Base-by-base conservation (phyloP, 257 asterid species). In the Solanum corneliomulleri region DNA sequence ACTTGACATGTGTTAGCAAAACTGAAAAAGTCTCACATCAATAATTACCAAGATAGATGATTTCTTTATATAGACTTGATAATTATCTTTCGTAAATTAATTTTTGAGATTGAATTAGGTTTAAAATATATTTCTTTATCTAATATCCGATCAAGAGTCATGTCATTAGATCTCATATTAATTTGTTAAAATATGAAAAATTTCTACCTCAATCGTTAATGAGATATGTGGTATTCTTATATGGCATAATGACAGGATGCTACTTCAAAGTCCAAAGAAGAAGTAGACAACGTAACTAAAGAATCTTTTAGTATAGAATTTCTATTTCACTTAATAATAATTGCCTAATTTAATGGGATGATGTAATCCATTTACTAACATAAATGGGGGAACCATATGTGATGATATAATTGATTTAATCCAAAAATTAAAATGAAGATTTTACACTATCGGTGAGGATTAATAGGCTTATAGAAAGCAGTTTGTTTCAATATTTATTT, bases 21-120 rank as follows among this genome's bases (percentile, higher is more conserved):
- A 10, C n/a, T 62, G 31, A 62, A 62, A 62, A 62, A 62, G 7
- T 11, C 14, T 11, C 31, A 62, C 15, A 11, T 2, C 15, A 62
- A n/a, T 62, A 11, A 11, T 9, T n/a, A 23, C 3, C 11, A n/a
- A 18, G 64, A 23, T 4, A 15, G 1, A 3, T n/a, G 31, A 23
- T 60, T 3, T 60, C 14, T 11, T 10, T 60, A 60, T 60, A 60
- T 23, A 7, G 29, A 60, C 1, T 60, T 23, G 15, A 5, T 3
- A 60, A 60, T 60, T 60, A 2, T 60, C 3, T 18, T n/a, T 56
- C 11, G 4, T 60, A 0, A 60, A 9, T 23, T 60, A 60, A 10
- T 0, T 60, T 60, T 60, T 60, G 7, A 7, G 0, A 6, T 60
- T 60, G 4, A 9, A 1, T 4, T 60, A 60, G 12, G 0, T 3